phyloP scores from a whole-genome alignment of 441 rosid species.

The Adansonia rubrostipa region DNA sequence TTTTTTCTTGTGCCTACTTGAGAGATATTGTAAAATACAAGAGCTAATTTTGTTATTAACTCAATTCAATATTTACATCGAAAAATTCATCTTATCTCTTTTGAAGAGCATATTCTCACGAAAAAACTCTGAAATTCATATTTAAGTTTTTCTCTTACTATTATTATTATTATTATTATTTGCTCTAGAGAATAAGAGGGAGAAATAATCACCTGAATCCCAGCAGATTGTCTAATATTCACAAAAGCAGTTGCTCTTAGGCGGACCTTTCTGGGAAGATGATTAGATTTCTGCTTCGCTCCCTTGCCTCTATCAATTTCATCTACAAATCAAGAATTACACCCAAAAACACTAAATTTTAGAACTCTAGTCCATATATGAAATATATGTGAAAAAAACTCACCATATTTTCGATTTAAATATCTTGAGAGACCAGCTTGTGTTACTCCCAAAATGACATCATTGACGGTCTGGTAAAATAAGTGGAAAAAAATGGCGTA shows the following conservation, averaged over 20 bases:
- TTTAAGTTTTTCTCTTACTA: neutral
- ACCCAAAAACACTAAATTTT: neutral
- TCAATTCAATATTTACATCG: no score
- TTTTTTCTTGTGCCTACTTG: no score
- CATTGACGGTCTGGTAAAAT: conserved; percentile 64
- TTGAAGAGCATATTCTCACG: no score
- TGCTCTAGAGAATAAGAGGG: neutral
- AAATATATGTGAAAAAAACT: conserved; percentile 10
- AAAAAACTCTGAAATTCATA: neutral
- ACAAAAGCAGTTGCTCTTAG: conserved; percentile 63
- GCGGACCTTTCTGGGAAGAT: conserved; percentile 46
- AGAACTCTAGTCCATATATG: neutral
- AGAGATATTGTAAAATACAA: no score
- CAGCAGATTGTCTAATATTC: conserved; percentile 62
- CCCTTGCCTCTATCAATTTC: conserved; percentile 34
- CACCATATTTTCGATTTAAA: conserved; percentile 58
- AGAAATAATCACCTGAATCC: conserved; percentile 64
- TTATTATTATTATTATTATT: no score
- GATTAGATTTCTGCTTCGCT: conserved; percentile 30
- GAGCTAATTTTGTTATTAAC: no score
- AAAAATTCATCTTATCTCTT: no score
- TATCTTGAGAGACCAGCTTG: conserved; percentile 75
- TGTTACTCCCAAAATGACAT: conserved; percentile 71
- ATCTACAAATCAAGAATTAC: neutral
- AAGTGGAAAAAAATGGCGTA: neutral